Conservation (phyloP, 805 yeast species). For the Grigorovia jiainica region DNA sequence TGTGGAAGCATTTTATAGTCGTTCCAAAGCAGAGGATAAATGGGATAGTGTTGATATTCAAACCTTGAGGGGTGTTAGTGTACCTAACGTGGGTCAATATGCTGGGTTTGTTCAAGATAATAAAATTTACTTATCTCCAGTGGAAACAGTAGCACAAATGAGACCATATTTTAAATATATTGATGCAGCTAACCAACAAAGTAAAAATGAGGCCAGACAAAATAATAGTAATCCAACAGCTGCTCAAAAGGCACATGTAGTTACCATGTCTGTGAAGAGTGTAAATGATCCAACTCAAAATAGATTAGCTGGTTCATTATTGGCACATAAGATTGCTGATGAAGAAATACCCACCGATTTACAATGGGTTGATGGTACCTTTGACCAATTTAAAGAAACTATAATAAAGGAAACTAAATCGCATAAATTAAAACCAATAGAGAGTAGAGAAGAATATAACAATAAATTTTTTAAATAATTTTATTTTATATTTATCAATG, state of each 20-base stretch:
- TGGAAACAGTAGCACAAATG: conserved; percentile 62
- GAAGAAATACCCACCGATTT: conserved; percentile 43
- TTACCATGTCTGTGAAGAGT: conserved; percentile 68
- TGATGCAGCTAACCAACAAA: conserved; percentile 46
- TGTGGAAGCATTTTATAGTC: conserved; percentile 58
- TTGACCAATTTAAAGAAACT: conserved; percentile 22
- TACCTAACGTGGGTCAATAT: conserved; percentile 43
- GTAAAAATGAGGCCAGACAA: conserved; percentile 35
- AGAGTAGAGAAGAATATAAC: conserved; percentile 18
- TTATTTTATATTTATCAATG: neutral
- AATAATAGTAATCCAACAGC: conserved; percentile 28
- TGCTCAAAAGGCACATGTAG: conserved; percentile 45
- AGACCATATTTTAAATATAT: conserved; percentile 76
- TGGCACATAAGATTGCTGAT: conserved; percentile 52
- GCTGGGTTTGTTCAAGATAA: conserved; percentile 37
- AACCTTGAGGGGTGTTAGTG: conserved; percentile 61
- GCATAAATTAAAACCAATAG: conserved; percentile 19
- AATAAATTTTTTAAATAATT: conserved; percentile 15
- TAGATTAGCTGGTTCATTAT: conserved; percentile 59
- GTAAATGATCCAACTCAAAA: conserved; percentile 46
- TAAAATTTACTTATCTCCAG: conserved; percentile 53
- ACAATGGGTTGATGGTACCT: conserved; percentile 38
- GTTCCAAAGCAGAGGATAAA: conserved; percentile 42
- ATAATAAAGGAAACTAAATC: conserved; percentile 15
- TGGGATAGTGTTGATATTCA: conserved; percentile 60